Evolutionary conservation across 495 filamentous ascomycete genomes (phyloP).

Genomic region (Evernia prunastri): DNA sequence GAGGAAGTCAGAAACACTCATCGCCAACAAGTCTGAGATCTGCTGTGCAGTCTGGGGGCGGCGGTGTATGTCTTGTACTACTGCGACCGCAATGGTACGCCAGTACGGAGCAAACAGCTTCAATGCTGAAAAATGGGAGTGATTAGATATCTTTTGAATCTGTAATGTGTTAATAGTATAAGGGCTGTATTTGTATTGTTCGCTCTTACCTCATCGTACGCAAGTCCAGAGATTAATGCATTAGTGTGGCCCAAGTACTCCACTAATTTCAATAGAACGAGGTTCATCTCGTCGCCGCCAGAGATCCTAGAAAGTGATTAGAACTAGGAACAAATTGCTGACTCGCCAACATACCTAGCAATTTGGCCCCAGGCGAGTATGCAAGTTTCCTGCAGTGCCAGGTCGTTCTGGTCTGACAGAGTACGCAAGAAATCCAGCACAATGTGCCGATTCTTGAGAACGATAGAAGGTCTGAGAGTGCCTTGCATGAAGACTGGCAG

Average conservation of each 20-base stretch:
- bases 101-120: slow-evolving; percentile 80
- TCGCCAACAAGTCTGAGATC: slow-evolving; percentile 69
- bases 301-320: slow-evolving; percentile 42
- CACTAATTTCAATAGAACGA: slow-evolving; percentile 73
- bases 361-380: slow-evolving; percentile 79
- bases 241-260: slow-evolving; percentile 84
- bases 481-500: slow-evolving; percentile 58
- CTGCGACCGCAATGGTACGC: slow-evolving; percentile 69
- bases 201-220: slow-evolving; percentile 66
- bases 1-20: slow-evolving; percentile 66
- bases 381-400: slow-evolving; percentile 69
- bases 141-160: slow-evolving; percentile 59
- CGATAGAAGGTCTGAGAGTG: slow-evolving; percentile 38
- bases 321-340: slow-evolving; percentile 10
- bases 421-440: slow-evolving; percentile 62
- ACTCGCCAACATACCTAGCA: slow-evolving; percentile 47
- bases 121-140: slow-evolving; percentile 50
- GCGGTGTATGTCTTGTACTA: slow-evolving; percentile 71
- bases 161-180: slow-evolving; percentile 27
- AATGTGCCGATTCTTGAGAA: slow-evolving; percentile 58
- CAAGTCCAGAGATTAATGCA: slow-evolving; percentile 65
- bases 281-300: slow-evolving; percentile 71
- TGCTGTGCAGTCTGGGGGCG: slow-evolving; percentile 75
- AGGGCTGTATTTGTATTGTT: slow-evolving; percentile 5
- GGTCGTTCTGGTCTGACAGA: slow-evolving; percentile 57